These are phyloP conservation scores for Grosmannia huntii DNA, from an alignment of 2,329 filamentous ascomycete genomes.

Conservation along the genomic window DNA sequence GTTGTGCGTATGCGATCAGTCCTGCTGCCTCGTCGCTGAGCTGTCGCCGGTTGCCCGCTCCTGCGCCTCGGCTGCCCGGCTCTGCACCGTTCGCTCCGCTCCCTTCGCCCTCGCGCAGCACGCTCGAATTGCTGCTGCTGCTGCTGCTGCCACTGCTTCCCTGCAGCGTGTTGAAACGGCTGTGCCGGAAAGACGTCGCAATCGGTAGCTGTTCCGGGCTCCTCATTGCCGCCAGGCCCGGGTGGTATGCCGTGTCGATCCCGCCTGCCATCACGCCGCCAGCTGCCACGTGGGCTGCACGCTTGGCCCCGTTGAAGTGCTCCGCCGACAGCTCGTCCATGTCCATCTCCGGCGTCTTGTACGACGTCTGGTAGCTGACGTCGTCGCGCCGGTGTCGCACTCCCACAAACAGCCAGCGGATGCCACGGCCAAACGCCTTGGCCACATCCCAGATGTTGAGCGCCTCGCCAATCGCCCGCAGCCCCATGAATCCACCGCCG, in stretches of 20 bases:
- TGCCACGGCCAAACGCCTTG: conserved; percentile 64
- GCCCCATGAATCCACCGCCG: conserved; percentile 50
- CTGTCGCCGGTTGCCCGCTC: conserved; percentile 3
- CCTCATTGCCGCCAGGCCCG: conserved; percentile 10
- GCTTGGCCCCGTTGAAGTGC: neutral
- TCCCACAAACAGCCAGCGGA: conserved; percentile 71
- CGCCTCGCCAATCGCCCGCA: conserved; percentile 55
- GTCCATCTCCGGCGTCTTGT: conserved; percentile 19
- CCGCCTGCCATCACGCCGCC: conserved; percentile 5
- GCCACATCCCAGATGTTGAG: conserved; percentile 74
- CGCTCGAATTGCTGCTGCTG: neutral
- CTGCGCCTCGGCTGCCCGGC: neutral
- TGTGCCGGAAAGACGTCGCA: conserved; percentile 23
- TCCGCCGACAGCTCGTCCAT: conserved; percentile 21
- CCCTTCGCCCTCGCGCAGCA: neutral
- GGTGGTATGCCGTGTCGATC: conserved; percentile 10
- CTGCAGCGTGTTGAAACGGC: conserved; percentile 14
- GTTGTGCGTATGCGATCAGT: conserved; percentile 24
- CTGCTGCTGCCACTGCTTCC: neutral
- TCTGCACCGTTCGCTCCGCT: neutral
- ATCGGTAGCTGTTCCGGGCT: conserved; percentile 28
- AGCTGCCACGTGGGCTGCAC: neutral
- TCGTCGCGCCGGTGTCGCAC: conserved; percentile 46
- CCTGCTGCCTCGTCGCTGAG: conserved; percentile 17
- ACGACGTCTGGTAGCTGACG: conserved; percentile 28